These are phyloP conservation scores for Carpediemonas membranifera DNA, from an alignment of 78 protist species.

Conservation along the genomic window DNA sequence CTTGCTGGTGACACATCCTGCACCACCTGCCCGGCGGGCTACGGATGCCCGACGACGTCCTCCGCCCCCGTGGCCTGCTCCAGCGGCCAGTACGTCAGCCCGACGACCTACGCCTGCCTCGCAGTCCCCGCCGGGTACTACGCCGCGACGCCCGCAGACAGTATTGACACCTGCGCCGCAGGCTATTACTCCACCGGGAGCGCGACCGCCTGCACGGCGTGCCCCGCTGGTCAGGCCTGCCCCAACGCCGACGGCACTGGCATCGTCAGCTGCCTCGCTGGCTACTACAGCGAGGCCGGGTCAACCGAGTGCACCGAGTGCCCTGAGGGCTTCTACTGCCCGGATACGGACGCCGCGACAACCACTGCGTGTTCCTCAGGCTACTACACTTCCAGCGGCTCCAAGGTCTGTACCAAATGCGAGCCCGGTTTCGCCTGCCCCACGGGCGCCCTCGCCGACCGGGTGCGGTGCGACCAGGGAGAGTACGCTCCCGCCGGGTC, in stretches of 20 bases:
- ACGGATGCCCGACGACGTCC: conserved; percentile 20
- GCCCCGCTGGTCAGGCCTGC: conserved; percentile 23
- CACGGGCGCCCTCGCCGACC: background rate
- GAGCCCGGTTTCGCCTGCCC: conserved; percentile 25
- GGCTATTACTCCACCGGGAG: background rate
- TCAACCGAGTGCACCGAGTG: conserved; percentile 16
- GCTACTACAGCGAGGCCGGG: conserved; percentile 32
- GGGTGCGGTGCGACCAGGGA: conserved; percentile 2
- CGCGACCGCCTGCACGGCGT: conserved; percentile 18
- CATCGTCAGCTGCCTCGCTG: conserved; percentile 23
- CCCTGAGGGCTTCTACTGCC: conserved; percentile 39
- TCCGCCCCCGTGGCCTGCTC: conserved; percentile 1
- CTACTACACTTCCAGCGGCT: background rate
- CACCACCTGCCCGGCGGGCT: conserved; percentile 25
- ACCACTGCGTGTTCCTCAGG: background rate
- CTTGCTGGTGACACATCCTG: background rate
- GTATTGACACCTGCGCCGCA: background rate
- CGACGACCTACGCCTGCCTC: conserved; percentile 21
- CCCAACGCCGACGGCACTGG: background rate
- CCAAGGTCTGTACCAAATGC: background rate
- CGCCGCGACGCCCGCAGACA: background rate
- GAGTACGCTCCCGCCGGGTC: background rate
- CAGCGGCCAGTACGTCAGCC: conserved; percentile 12
- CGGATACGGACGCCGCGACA: background rate
- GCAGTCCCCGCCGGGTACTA: background rate